These are phyloP conservation scores for Allium sativum DNA, from an alignment of 106 monocot species.

Conservation along the genomic window DNA sequence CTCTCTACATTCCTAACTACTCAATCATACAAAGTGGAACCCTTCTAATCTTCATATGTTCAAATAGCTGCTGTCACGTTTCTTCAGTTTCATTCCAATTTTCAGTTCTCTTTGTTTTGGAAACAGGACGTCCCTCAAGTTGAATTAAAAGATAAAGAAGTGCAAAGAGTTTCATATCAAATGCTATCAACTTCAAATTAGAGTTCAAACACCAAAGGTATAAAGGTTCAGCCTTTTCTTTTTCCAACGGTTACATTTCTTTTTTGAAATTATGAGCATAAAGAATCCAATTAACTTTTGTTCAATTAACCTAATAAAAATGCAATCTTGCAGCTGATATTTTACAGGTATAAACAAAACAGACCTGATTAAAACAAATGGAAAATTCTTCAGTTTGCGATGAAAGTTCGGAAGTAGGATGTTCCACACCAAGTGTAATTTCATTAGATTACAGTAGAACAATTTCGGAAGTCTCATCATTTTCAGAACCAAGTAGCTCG, in stretches of 20 bases:
- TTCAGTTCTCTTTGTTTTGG: background rate
- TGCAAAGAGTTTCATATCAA: conserved; percentile 3
- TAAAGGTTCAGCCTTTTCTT: background rate
- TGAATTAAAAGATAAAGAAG: background rate
- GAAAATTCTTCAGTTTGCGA: conserved; percentile 21
- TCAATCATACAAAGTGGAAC: conserved; percentile 2
- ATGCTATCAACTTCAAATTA: background rate
- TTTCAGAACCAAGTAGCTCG: conserved; percentile 38
- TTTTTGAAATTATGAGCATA: background rate
- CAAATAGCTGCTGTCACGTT: background rate
- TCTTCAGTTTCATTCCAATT: background rate
- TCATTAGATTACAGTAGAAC: conserved; percentile 55
- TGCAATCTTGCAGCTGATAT: background rate
- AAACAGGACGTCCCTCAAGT: background rate
- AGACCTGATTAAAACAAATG: conserved; percentile 11
- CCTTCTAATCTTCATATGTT: background rate
- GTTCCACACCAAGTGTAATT: conserved; percentile 21
- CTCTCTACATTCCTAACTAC: background rate
- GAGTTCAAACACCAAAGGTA: background rate
- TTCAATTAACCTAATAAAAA: background rate
- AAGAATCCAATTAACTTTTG: background rate
- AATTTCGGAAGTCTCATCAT: conserved; percentile 51
- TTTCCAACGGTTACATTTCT: background rate
- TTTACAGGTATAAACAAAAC: background rate
- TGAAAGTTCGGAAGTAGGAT: conserved; percentile 21